A percentile compares a stretch with the other conserved stretches of the same genome.
Conservation (phyloP, 441 rosid species). For the Syzygium malaccense region DNA sequence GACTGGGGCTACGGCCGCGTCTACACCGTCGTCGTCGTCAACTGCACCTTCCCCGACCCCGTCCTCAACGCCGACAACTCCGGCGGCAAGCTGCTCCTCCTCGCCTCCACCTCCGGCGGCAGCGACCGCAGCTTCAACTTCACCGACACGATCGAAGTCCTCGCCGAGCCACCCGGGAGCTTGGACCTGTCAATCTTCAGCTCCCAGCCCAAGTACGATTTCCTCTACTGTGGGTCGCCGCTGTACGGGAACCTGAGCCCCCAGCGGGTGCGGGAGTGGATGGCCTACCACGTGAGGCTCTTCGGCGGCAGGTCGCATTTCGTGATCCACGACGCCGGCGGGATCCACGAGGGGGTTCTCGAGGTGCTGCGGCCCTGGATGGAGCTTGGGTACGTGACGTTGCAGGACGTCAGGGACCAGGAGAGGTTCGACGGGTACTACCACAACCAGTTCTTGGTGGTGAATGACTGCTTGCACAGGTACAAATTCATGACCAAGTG, state of each 20-base stretch:
- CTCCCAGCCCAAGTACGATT: slow-evolving; percentile 58
- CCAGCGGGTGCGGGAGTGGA: slow-evolving; percentile 73
- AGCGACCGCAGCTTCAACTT: slow-evolving; percentile 40
- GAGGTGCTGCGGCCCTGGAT: slow-evolving; percentile 87
- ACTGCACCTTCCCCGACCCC: slow-evolving; percentile 56
- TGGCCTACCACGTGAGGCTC: slow-evolving; percentile 70
- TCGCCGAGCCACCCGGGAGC: slow-evolving; percentile 37
- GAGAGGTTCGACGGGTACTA: slow-evolving; percentile 93
- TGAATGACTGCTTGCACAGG: slow-evolving; percentile 82
- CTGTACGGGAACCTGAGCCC: slow-evolving; percentile 72
- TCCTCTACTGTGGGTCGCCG: slow-evolving; percentile 78
- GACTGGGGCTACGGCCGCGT: slow-evolving; percentile 95
- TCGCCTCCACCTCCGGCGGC: slow-evolving; percentile 60
- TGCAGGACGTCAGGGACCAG: slow-evolving; percentile 75
- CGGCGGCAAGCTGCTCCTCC: slow-evolving; percentile 60
- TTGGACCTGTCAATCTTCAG: slow-evolving; percentile 30
- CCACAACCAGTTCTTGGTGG: slow-evolving; percentile 89
- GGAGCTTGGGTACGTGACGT: slow-evolving; percentile 70
- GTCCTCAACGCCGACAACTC: slow-evolving; percentile 50
- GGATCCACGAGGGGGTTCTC: slow-evolving; percentile 58
- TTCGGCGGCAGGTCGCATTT: slow-evolving; percentile 75
- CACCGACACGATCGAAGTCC: slow-evolving; percentile 46
- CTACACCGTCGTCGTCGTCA: slow-evolving; percentile 73
- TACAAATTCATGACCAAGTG: slow-evolving; percentile 66
- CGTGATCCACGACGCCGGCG: slow-evolving; percentile 85